These are phyloP conservation scores for Trametes villosa DNA, from an alignment of 768 basidiomycete species.

Conservation along the genomic window DNA sequence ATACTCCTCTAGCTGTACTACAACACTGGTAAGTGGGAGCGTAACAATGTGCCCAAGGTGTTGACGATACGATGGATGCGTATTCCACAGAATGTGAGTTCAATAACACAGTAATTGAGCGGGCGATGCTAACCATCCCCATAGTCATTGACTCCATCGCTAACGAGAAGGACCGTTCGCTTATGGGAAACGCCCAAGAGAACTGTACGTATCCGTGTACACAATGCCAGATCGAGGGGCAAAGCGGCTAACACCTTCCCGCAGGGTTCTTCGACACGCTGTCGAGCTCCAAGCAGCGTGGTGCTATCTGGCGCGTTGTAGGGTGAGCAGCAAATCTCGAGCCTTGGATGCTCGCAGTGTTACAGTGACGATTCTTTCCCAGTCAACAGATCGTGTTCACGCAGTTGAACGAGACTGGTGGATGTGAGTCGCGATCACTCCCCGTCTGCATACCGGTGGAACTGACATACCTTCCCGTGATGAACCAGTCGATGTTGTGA, in stretches of 20 bases:
- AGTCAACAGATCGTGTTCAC: slow-evolving; percentile 64
- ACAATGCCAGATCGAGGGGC: too few species aligned
- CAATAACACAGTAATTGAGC: neutral
- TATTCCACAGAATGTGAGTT: slow-evolving; percentile 3
- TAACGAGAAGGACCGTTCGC: slow-evolving; percentile 47
- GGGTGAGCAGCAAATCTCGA: slow-evolving; percentile 47
- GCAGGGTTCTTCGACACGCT: slow-evolving; percentile 55
- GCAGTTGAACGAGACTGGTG: slow-evolving; percentile 45
- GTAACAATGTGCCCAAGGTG: neutral
- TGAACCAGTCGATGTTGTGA: slow-evolving; percentile 32
- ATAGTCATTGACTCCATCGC: slow-evolving; percentile 51
- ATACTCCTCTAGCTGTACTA: slow-evolving; percentile 44
- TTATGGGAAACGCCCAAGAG: slow-evolving; percentile 61
- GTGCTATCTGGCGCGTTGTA: slow-evolving; percentile 58
- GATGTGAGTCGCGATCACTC: slow-evolving; percentile 33
- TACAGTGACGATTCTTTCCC: neutral
- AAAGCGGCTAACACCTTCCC: too few species aligned
- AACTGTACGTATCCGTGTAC: slow-evolving; percentile 47
- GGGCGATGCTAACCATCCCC: neutral
- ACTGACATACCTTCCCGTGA: neutral
- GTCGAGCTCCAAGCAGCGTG: slow-evolving; percentile 47
- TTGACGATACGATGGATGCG: neutral
- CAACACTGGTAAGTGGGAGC: slow-evolving; percentile 47
- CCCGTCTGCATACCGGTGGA: neutral
- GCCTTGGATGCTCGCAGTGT: neutral